These are phyloP conservation scores for Solanum medicagineum DNA, from an alignment of 257 asterid genomes.

Conservation along the genomic window DNA sequence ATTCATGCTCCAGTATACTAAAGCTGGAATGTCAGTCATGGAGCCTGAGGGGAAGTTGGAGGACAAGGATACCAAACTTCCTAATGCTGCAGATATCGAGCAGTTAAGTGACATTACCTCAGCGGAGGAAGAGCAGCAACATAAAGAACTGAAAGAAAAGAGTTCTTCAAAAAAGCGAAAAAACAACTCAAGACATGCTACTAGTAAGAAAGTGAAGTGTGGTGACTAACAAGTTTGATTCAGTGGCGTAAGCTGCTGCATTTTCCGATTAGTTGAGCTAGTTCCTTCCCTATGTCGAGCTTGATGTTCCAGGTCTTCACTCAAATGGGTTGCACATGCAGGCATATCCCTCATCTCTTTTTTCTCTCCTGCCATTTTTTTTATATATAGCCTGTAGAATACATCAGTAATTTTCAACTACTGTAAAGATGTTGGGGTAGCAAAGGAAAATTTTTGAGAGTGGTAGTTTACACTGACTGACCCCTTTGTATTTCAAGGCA, in stretches of 20 bases:
- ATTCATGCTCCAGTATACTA: slow-evolving; percentile 61
- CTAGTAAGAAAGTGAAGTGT: slow-evolving; percentile 50
- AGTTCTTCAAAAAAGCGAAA: slow-evolving; percentile 41
- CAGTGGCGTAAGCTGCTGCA: slow-evolving; percentile 10
- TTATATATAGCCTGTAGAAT: neutral
- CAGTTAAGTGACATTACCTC: neutral
- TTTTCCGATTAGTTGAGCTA: neutral
- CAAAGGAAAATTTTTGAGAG: neutral
- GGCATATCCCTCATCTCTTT: neutral
- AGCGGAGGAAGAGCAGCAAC: slow-evolving; percentile 8
- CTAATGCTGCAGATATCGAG: slow-evolving; percentile 11
- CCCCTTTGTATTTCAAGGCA: neutral
- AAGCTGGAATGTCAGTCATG: slow-evolving; percentile 65
- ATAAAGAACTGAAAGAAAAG: slow-evolving; percentile 5
- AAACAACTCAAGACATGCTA: slow-evolving; percentile 28
- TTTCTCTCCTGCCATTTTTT: neutral
- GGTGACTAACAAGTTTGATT: slow-evolving; percentile 14
- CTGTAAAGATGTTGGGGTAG: neutral
- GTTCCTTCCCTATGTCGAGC: neutral
- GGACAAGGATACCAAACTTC: slow-evolving; percentile 8
- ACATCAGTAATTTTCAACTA: neutral
- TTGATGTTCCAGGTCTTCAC: neutral
- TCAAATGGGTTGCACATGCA: neutral
- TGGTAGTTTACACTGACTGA: neutral
- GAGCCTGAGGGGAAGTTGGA: slow-evolving; percentile 36